phyloP scores from a whole-genome alignment of 129 eudicot species.

The Solidago caesia region DNA sequence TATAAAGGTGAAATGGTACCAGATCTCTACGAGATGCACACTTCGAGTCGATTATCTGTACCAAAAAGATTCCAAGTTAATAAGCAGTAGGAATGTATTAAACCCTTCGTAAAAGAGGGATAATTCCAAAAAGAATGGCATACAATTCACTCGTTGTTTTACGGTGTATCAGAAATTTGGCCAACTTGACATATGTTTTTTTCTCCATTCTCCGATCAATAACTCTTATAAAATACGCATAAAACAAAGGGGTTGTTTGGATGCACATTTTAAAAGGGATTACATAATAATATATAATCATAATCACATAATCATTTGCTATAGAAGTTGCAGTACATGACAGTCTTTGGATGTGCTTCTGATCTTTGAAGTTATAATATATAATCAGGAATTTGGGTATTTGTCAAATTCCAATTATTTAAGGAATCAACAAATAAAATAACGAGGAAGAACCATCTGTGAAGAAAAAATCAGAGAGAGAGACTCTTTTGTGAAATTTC shows the following conservation, averaged over 20 bases:
- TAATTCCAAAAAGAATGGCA: not conserved
- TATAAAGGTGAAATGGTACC: slow-evolving; percentile 39
- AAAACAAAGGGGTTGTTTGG: slow-evolving; percentile 13
- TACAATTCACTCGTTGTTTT: not conserved
- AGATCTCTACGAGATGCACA: slow-evolving; percentile 44
- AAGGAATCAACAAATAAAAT: not conserved
- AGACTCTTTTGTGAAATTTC: not conserved
- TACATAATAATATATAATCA: not conserved
- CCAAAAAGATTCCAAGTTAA: slow-evolving; percentile 27
- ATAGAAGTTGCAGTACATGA: not conserved
- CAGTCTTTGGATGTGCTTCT: not conserved
- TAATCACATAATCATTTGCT: slow-evolving; percentile 9
- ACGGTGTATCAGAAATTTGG: not conserved
- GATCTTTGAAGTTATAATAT: not conserved
- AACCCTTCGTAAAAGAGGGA: slow-evolving; percentile 6
- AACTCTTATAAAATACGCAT: not conserved
- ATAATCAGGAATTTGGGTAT: not conserved
- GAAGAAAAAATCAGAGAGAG: not conserved
- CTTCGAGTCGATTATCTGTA: slow-evolving; percentile 71
- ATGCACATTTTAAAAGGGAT: not conserved
- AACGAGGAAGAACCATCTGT: not conserved
- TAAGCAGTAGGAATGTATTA: slow-evolving; percentile 2
- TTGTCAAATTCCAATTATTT: not conserved
- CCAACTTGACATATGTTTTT: not conserved
- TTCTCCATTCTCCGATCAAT: not conserved